Percentiles rank a stretch among this genome's conserved stretches.
phyloP scores from a whole-genome alignment of 495 filamentous ascomycete species.

The Penicillium chermesinum region DNA sequence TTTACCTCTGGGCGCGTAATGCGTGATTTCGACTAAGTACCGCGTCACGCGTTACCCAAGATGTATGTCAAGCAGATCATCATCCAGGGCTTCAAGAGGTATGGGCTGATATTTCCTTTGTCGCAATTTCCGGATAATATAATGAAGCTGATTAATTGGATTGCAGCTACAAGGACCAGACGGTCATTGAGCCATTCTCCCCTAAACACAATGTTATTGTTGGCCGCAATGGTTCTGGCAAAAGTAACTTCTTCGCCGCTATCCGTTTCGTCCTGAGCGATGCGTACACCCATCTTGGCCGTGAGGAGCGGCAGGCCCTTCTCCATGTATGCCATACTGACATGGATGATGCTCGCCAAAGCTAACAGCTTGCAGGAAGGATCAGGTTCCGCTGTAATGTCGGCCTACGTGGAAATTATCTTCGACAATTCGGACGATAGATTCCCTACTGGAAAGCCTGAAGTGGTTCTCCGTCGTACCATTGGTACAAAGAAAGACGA shows the following conservation, averaged over 20 bases:
- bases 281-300: constrained; percentile 92
- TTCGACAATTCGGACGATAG: constrained; percentile 97
- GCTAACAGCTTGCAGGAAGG: constrained; percentile 61
- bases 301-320: constrained; percentile 92
- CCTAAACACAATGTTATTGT: constrained; percentile 98
- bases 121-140: too few species aligned
- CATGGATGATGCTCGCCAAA: not conserved
- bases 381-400: constrained; percentile 96
- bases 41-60: constrained; percentile 40
- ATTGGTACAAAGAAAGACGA: constrained; percentile 98
- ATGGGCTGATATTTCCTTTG: not conserved
- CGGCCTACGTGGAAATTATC: constrained; percentile 96
- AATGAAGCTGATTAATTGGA: not conserved
- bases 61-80: constrained; percentile 99
- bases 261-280: constrained; percentile 98
- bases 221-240: constrained; percentile 96
- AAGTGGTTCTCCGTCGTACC: constrained; percentile 84
- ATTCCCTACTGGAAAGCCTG: constrained; percentile 89
- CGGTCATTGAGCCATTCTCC: constrained; percentile 96
- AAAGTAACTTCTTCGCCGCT: constrained; percentile 99
- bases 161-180: constrained; percentile 98
- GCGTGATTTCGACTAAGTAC: constrained; percentile 27
- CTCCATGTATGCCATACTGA: constrained; percentile 57
- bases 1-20: constrained; percentile 33
- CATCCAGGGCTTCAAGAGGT: constrained; percentile 99